These are phyloP conservation scores for Trichoderma arundinaceum DNA, from an alignment of 2,329 filamentous ascomycete species.

Conservation along the genomic window DNA sequence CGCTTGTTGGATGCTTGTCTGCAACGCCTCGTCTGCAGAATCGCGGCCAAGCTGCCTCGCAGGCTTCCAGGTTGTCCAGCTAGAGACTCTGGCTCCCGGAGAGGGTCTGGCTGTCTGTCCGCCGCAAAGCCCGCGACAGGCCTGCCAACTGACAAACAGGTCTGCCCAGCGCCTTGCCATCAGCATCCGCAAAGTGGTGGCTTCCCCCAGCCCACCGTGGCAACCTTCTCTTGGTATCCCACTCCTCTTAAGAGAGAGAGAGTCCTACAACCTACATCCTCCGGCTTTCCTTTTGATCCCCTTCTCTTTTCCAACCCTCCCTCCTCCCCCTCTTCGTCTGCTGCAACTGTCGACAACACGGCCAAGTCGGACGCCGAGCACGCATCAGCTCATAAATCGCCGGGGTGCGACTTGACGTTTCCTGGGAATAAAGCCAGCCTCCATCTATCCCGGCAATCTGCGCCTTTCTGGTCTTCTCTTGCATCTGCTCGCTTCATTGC, in stretches of 20 bases:
- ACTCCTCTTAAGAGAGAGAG: conserved; percentile 3
- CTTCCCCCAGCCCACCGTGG: conserved; percentile 28
- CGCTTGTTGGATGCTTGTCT: conserved; percentile 21
- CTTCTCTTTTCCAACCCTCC: background rate
- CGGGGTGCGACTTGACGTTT: conserved; percentile 16
- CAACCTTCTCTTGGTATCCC: conserved; percentile 13
- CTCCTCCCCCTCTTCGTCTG: background rate
- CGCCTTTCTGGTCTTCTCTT: conserved; percentile 21
- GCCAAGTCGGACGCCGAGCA: background rate
- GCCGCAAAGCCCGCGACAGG: background rate
- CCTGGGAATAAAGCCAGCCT: background rate
- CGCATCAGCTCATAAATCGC: conserved; percentile 5
- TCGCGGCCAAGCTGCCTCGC: conserved; percentile 26
- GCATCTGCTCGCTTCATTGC: conserved; percentile 30
- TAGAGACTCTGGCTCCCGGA: background rate
- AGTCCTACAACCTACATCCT: conserved; percentile 8
- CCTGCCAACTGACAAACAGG: background rate
- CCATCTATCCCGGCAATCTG: conserved; percentile 15
- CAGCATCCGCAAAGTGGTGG: conserved; percentile 20
- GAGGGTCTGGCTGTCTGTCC: background rate
- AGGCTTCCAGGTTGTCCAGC: background rate
- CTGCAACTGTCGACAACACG: conserved; percentile 8
- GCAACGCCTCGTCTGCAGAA: conserved; percentile 5
- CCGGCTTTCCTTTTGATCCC: conserved; percentile 2
- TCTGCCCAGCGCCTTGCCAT: conserved; percentile 6